These are phyloP conservation scores for Ophiostoma novo-ulmi DNA, from an alignment of 2,329 filamentous ascomycete species.

Conservation along the genomic window DNA sequence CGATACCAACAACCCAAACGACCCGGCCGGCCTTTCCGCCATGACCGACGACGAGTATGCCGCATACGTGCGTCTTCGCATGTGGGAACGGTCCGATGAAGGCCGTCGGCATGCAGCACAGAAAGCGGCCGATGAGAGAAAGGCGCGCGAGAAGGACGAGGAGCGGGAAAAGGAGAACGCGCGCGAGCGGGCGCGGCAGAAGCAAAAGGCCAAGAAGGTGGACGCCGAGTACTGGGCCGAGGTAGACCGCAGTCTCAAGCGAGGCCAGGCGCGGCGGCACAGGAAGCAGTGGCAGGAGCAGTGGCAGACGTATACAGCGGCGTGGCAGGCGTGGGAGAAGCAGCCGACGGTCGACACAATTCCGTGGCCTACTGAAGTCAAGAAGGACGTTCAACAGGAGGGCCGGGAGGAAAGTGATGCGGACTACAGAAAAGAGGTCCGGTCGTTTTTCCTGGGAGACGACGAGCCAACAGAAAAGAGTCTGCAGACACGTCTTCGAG, in stretches of 20 bases:
- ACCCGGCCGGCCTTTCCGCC: constrained; percentile 56
- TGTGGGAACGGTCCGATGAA: constrained; percentile 94
- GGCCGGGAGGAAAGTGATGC: neutral
- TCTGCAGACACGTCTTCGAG: constrained; percentile 58
- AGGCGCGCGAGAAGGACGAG: constrained; percentile 55
- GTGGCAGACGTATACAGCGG: constrained; percentile 60
- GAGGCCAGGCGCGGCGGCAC: constrained; percentile 59
- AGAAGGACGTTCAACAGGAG: neutral
- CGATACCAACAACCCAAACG: constrained; percentile 32
- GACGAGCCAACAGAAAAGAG: constrained; percentile 40
- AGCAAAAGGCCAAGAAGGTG: constrained; percentile 33
- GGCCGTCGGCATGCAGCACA: constrained; percentile 66
- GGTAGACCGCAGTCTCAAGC: constrained; percentile 63
- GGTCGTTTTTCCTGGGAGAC: constrained; percentile 56
- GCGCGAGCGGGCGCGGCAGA: constrained; percentile 45
- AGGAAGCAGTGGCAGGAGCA: constrained; percentile 48
- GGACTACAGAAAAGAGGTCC: constrained; percentile 50
- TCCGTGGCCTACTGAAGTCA: constrained; percentile 64
- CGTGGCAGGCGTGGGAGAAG: constrained; percentile 57
- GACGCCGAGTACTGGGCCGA: constrained; percentile 38
- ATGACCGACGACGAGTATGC: constrained; percentile 96
- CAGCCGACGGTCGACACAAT: constrained; percentile 32
- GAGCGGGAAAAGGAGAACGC: constrained; percentile 44
- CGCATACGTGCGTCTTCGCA: constrained; percentile 72
- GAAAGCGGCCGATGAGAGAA: constrained; percentile 38